These are phyloP conservation scores for Sporothrix pallida DNA, from an alignment of 2,329 filamentous ascomycete genomes.

Conservation along the genomic window DNA sequence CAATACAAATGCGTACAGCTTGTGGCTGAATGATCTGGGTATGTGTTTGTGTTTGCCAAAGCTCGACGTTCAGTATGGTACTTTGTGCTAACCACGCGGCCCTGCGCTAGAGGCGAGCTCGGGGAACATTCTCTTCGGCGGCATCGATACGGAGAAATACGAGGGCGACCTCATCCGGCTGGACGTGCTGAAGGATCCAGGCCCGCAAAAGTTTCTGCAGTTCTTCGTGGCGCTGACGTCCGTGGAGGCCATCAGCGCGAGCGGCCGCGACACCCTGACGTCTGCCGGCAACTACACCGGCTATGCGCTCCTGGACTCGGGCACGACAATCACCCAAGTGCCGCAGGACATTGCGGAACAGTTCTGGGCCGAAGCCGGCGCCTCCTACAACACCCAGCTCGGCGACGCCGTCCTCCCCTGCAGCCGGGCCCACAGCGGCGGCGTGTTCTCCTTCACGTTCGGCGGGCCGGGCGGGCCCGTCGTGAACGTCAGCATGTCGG, in stretches of 20 bases:
- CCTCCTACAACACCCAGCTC: slow-evolving; percentile 49
- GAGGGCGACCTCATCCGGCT: slow-evolving; percentile 66
- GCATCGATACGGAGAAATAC: slow-evolving; percentile 77
- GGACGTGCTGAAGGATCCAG: slow-evolving; percentile 59
- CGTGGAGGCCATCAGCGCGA: slow-evolving; percentile 54
- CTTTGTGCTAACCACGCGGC: slow-evolving; percentile 12
- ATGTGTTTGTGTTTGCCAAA: not conserved
- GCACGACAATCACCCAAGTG: slow-evolving; percentile 72
- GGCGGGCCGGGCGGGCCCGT: slow-evolving; percentile 54
- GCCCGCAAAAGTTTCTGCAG: slow-evolving; percentile 49
- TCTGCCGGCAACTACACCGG: slow-evolving; percentile 10
- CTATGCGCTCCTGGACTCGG: slow-evolving; percentile 67
- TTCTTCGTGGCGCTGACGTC: slow-evolving; percentile 58
- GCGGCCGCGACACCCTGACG: slow-evolving; percentile 15
- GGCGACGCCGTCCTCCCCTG: slow-evolving; percentile 59
- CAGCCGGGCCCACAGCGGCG: slow-evolving; percentile 50
- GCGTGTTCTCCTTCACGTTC: slow-evolving; percentile 61
- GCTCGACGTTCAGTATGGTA: slow-evolving; percentile 1
- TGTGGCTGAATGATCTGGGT: slow-evolving; percentile 17
- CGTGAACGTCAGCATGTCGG: slow-evolving; percentile 61
- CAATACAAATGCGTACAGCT: slow-evolving; percentile 4
- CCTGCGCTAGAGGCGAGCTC: slow-evolving; percentile 8
- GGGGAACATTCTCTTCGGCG: slow-evolving; percentile 65
- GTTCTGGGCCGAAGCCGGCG: slow-evolving; percentile 62
- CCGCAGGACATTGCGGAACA: slow-evolving; percentile 63